A percentile compares a stretch with the other conserved stretches of the same genome.
Conservation (phyloP, 169 alveolate genomes). For the Plasmodium ovale region DNA sequence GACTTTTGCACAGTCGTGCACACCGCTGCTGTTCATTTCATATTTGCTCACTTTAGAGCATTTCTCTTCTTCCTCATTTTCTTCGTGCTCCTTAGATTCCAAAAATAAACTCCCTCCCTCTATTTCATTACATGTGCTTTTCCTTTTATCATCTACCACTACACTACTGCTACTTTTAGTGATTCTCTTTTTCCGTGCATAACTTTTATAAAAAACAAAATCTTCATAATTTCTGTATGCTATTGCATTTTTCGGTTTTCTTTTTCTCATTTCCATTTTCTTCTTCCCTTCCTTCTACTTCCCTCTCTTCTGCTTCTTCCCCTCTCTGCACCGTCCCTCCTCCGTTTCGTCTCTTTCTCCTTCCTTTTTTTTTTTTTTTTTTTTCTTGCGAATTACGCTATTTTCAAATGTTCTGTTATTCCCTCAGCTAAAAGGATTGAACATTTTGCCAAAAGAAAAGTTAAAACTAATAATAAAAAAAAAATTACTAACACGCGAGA, state of each 20-base stretch:
- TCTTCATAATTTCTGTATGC: constrained; percentile 1
- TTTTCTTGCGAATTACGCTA: neutral
- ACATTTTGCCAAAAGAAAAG: neutral
- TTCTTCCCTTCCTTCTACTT: neutral
- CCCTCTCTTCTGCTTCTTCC: neutral
- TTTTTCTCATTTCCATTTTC: neutral
- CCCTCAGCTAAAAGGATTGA: neutral
- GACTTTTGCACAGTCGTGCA: too few species aligned
- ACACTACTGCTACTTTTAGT: neutral
- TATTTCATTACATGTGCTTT: neutral
- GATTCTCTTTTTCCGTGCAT: constrained; percentile 6
- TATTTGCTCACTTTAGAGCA: neutral
- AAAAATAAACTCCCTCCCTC: neutral
- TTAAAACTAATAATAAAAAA: neutral
- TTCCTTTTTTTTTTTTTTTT: neutral
- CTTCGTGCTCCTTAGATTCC: neutral
- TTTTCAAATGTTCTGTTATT: neutral
- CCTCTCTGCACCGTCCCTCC: neutral
- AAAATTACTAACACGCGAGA: too few species aligned
- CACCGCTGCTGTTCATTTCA: neutral
- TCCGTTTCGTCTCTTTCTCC: neutral
- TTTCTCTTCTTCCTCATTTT: neutral
- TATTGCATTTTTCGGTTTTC: neutral
- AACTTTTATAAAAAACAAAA: neutral
- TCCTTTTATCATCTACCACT: neutral